These are phyloP conservation scores for Trichoderma sp. DNA, from an alignment of 2,329 filamentous ascomycete species.

Conservation along the genomic window DNA sequence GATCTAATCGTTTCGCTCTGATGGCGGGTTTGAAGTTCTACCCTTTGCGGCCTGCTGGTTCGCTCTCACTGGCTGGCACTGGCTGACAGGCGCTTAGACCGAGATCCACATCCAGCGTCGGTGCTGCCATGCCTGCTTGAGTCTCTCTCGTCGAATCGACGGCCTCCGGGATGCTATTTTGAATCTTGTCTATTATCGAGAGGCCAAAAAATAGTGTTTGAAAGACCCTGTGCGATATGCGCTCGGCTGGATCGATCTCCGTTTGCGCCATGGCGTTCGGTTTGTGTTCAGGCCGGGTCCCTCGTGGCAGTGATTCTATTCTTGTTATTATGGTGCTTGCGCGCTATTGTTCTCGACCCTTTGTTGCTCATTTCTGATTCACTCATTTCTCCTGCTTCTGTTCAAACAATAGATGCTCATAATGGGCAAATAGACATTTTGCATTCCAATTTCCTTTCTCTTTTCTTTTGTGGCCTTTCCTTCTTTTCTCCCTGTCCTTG, in stretches of 20 bases:
- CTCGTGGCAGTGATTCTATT: not conserved
- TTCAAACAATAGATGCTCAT: not conserved
- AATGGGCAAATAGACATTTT: not conserved
- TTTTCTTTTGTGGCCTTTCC: not conserved
- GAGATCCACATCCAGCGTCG: not conserved
- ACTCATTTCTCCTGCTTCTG: not conserved
- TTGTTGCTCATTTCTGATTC: not conserved
- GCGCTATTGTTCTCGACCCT: slow-evolving; percentile 10
- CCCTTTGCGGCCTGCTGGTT: not conserved
- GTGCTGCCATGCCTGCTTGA: not conserved
- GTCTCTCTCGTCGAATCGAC: slow-evolving; percentile 16
- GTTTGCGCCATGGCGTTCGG: not conserved
- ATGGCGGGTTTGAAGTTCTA: slow-evolving; percentile 1
- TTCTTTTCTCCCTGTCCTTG: not conserved
- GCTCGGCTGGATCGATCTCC: not conserved
- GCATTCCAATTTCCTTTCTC: not conserved
- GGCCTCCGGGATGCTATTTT: slow-evolving; percentile 6
- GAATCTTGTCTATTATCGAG: not conserved
- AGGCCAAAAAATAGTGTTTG: not conserved
- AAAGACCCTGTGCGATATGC: not conserved
- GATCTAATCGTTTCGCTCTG: not conserved
- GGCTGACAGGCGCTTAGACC: slow-evolving; percentile 15
- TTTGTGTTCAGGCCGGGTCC: not conserved
- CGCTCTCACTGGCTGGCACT: slow-evolving; percentile 18
- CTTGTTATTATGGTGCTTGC: slow-evolving; percentile 15